These are phyloP conservation scores for Globisporangium lucens DNA, from an alignment of 352 stramenopile species.

Conservation along the genomic window DNA sequence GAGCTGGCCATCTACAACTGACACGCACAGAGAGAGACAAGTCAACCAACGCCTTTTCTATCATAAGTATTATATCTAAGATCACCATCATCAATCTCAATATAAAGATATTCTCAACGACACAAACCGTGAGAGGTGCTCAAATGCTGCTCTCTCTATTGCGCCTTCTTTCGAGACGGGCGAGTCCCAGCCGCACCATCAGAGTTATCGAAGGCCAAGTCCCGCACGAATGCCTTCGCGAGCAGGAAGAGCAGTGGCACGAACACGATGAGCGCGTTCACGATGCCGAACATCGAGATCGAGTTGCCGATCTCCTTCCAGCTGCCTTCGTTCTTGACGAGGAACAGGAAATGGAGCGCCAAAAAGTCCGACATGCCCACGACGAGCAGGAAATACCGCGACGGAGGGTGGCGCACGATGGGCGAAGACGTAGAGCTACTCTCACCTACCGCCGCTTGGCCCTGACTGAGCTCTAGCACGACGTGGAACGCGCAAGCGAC, in stretches of 20 bases:
- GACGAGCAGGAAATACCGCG: conserved; percentile 69
- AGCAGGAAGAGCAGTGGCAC: conserved; percentile 34
- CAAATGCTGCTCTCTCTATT: conserved; percentile 1
- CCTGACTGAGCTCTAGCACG: conserved; percentile 35
- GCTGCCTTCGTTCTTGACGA: conserved; percentile 81
- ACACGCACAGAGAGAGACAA: neutral
- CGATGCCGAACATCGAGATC: conserved; percentile 8
- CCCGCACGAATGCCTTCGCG: conserved; percentile 13
- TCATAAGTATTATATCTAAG: neutral
- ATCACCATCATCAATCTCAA: conserved; percentile 3
- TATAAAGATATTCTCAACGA: neutral
- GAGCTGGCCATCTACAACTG: neutral
- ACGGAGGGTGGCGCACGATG: conserved; percentile 25
- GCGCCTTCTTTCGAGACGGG: neutral
- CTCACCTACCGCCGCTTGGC: neutral
- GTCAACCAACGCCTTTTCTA: neutral
- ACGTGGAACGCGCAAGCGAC: conserved; percentile 68
- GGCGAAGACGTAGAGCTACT: neutral
- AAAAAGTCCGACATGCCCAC: conserved; percentile 79
- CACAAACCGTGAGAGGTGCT: neutral
- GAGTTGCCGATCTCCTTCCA: conserved; percentile 89
- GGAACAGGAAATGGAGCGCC: conserved; percentile 80
- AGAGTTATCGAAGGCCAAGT: neutral
- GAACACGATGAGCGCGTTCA: conserved; percentile 9
- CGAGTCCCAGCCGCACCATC: neutral